phyloP scores from a whole-genome alignment of 805 yeast genomes.

The Alloascoidea hylecoeti region DNA sequence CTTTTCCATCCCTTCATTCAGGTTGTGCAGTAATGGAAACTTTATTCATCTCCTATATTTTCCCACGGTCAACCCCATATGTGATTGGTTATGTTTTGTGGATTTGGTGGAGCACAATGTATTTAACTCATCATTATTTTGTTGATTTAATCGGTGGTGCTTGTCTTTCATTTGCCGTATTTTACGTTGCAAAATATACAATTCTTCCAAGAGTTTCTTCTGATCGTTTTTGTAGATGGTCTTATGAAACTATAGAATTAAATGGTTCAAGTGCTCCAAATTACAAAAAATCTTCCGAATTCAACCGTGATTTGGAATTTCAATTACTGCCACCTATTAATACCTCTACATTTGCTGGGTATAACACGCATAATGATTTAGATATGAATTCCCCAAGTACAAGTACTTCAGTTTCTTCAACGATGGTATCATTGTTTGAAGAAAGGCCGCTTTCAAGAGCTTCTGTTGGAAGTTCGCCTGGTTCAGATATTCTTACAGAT shows the following conservation, averaged over 20 bases:
- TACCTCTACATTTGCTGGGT: not conserved
- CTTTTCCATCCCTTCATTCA: conserved; percentile 72
- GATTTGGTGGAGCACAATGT: conserved; percentile 99
- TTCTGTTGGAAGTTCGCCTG: conserved; percentile 1
- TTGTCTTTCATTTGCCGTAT: conserved; percentile 54
- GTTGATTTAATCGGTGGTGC: conserved; percentile 93
- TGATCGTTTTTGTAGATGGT: conserved; percentile 46
- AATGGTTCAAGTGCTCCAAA: not conserved
- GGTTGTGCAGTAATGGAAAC: conserved; percentile 96
- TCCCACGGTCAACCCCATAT: conserved; percentile 53
- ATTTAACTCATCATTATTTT: conserved; percentile 91
- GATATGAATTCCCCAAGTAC: not conserved
- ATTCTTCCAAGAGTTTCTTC: conserved; percentile 58
- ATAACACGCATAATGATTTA: not conserved
- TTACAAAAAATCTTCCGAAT: not conserved
- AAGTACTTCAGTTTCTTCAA: not conserved
- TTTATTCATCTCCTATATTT: conserved; percentile 67
- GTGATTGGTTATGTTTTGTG: conserved; percentile 74
- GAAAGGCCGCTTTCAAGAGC: not conserved
- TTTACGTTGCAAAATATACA: conserved; percentile 51
- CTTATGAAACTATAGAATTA: conserved; percentile 8
- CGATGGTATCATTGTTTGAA: not conserved
- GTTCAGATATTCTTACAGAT: not conserved
- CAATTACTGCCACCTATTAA: not conserved
- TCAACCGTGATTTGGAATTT: not conserved